These are phyloP conservation scores for Canariomyces notabilis DNA, from an alignment of 2,329 filamentous ascomycete genomes.

Conservation along the genomic window DNA sequence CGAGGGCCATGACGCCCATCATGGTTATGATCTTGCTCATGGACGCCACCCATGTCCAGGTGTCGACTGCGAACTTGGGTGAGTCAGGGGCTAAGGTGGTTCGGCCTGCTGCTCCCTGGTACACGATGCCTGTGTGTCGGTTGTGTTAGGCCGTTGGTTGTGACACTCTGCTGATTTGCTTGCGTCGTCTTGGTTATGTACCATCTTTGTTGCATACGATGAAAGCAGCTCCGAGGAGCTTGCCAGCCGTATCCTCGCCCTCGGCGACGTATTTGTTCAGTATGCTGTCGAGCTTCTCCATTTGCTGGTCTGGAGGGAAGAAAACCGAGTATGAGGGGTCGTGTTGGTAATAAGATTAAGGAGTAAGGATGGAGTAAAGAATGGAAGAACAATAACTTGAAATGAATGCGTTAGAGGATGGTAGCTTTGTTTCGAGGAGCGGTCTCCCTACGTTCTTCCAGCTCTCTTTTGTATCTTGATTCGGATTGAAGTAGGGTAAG, in stretches of 20 bases:
- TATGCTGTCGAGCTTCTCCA: not conserved
- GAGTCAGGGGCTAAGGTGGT: not conserved
- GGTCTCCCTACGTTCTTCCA: too few species aligned
- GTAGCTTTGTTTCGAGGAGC: too few species aligned
- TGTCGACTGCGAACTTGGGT: not conserved
- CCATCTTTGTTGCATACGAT: not conserved
- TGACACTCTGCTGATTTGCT: not conserved
- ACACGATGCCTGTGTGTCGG: not conserved
- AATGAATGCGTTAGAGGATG: too few species aligned
- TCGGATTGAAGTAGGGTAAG: too few species aligned
- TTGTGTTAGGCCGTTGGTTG: not conserved
- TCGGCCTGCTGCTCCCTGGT: not conserved
- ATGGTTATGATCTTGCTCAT: not conserved
- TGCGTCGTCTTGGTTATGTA: too few species aligned
- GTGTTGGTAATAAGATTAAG: too few species aligned
- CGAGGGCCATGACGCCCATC: not conserved
- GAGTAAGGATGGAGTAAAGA: too few species aligned
- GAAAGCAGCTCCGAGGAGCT: not conserved
- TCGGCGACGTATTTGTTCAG: not conserved
- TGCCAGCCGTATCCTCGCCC: not conserved
- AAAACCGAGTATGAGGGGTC: too few species aligned
- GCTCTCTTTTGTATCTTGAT: too few species aligned
- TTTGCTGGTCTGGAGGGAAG: too few species aligned
- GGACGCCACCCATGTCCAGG: not conserved
- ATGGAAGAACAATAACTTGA: too few species aligned